phyloP scores from a whole-genome alignment of 306 rosid genomes.

The Glycine latifolia region DNA sequence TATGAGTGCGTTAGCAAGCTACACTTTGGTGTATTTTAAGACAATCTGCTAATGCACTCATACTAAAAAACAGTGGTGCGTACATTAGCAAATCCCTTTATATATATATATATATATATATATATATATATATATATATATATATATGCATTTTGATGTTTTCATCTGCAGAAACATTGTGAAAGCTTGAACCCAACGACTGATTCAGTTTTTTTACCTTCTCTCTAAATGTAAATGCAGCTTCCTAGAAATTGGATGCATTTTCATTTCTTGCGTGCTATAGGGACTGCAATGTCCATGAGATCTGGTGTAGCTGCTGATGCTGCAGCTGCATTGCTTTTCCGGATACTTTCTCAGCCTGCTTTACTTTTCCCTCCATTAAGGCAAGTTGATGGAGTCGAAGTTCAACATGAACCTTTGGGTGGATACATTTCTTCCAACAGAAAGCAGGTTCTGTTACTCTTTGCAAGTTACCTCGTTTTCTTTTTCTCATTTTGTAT shows the following conservation, averaged over 20 bases:
- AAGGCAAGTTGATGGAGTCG: slow-evolving; percentile 83
- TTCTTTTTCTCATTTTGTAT: background rate
- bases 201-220: background rate
- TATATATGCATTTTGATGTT: too few relatives aligned
- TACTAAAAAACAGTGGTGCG: too few relatives aligned
- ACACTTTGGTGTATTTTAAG: too few relatives aligned
- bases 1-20: too few relatives aligned
- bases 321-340: slow-evolving; percentile 93
- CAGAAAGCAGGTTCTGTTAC: slow-evolving; percentile 67
- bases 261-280: slow-evolving; percentile 90
- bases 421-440: slow-evolving; percentile 74
- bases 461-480: background rate
- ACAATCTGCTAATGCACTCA: too few relatives aligned
- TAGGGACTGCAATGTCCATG: slow-evolving; percentile 95
- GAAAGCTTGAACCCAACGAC: slow-evolving; percentile 10
- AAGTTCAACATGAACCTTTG: slow-evolving; percentile 73
- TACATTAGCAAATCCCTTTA: too few relatives aligned
- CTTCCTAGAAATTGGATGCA: slow-evolving; percentile 97
- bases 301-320: slow-evolving; percentile 88
- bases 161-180: too few relatives aligned
- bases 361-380: slow-evolving; percentile 89
- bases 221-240: slow-evolving; percentile 52
- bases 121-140: too few relatives aligned
- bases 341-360: slow-evolving; percentile 91
- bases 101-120: too few relatives aligned